Conservation (phyloP, 352 stramenopile species). For the Phytophthora nicotianae region DNA sequence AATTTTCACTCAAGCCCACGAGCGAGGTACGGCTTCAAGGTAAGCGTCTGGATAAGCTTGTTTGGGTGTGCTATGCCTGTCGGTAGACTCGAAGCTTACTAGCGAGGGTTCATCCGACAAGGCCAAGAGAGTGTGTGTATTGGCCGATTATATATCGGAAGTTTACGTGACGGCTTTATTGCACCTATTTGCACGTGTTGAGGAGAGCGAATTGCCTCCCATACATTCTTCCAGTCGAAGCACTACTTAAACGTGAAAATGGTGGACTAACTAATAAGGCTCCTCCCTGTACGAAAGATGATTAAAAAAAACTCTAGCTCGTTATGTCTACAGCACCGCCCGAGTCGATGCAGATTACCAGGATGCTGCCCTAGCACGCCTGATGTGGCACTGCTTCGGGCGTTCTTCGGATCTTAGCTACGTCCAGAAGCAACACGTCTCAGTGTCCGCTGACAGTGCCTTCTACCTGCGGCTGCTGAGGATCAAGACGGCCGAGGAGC, state of each 20-base stretch:
- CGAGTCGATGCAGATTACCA: not conserved
- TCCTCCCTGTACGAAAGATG: not conserved
- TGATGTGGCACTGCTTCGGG: not conserved
- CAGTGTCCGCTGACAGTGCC: not conserved
- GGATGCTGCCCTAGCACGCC: not conserved
- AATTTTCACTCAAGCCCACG: no score
- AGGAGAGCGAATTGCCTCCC: no score
- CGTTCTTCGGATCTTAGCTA: not conserved
- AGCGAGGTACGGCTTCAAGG: no score
- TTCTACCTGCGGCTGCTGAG: not conserved
- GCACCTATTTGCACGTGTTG: no score
- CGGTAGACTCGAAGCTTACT: no score
- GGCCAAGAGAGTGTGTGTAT: no score
- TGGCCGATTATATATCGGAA: no score
- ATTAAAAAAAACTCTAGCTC: not conserved
- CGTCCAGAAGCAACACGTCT: not conserved
- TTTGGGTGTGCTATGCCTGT: no score
- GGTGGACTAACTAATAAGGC: not conserved
- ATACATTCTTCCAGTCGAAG: no score
- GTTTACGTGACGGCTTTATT: no score
- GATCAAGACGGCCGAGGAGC: not conserved
- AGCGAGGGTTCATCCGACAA: no score
- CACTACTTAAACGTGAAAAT: not conserved
- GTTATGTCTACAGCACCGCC: not conserved
- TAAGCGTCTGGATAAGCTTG: no score